These are phyloP conservation scores for Sporisorium exsertum DNA, from an alignment of 1,284 basidiomycete species.

Conservation along the genomic window DNA sequence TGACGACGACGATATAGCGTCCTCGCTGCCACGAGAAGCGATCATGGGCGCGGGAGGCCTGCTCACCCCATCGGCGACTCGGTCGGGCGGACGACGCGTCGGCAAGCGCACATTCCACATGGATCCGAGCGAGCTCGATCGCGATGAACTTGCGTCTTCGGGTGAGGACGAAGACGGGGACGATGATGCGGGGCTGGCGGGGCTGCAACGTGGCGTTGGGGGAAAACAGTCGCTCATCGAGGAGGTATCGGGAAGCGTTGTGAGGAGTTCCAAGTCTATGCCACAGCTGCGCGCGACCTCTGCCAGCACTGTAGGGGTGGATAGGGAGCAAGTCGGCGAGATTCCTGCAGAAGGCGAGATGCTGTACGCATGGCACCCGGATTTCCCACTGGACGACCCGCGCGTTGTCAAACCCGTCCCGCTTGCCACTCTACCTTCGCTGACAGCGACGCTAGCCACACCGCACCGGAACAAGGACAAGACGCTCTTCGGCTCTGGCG, in stretches of 20 bases:
- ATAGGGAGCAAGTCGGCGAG: not conserved
- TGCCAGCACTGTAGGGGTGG: no score
- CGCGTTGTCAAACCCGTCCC: constrained; percentile 30
- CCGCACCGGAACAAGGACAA: constrained; percentile 32
- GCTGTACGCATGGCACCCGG: constrained; percentile 35
- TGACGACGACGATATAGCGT: constrained; percentile 81
- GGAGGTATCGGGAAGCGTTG: constrained; percentile 28
- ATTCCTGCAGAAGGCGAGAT: constrained; percentile 22
- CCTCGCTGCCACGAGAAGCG: constrained; percentile 81
- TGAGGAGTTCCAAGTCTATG: constrained; percentile 23
- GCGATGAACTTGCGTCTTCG: constrained; percentile 14
- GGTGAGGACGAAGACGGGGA: constrained; percentile 34
- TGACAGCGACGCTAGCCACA: constrained; percentile 22
- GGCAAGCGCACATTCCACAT: constrained; percentile 44
- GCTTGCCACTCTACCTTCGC: constrained; percentile 32
- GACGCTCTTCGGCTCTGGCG: not conserved
- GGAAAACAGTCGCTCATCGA: constrained; percentile 36
- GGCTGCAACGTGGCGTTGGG: not conserved
- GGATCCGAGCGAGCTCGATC: constrained; percentile 36
- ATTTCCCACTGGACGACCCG: constrained; percentile 40
- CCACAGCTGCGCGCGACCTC: constrained; percentile 1
- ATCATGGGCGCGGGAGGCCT: constrained; percentile 69
- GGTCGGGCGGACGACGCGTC: constrained; percentile 30
- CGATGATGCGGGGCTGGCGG: constrained; percentile 1
- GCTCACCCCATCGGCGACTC: constrained; percentile 40